Evolutionary conservation across 768 basidiomycete species (phyloP).

Genomic region (Rhizopogon vesiculosus): DNA sequence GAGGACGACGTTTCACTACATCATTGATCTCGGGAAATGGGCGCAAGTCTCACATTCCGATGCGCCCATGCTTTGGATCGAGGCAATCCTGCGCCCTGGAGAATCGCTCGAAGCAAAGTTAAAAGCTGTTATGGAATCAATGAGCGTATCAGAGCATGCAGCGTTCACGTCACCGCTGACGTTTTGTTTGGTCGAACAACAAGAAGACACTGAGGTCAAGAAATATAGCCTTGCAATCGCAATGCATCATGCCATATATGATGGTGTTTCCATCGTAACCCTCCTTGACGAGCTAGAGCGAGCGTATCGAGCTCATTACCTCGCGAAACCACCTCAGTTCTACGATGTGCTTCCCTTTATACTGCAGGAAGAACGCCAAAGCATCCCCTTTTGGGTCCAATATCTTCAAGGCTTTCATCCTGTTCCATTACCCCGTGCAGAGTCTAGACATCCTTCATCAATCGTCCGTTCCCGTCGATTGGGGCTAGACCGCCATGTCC

Average conservation of each 20-base stretch:
- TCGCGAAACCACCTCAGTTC: constrained; percentile 25
- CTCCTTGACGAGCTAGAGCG: constrained; percentile 29
- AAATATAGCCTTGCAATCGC: constrained; percentile 28
- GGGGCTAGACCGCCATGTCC: constrained; percentile 9
- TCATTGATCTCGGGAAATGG: constrained; percentile 28
- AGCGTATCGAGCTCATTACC: constrained; percentile 22
- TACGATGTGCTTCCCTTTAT: constrained; percentile 33
- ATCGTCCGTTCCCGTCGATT: constrained; percentile 8
- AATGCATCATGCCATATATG: constrained; percentile 46
- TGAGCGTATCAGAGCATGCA: constrained; percentile 15
- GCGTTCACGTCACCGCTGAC: constrained; percentile 23
- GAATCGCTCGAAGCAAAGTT: constrained; percentile 8
- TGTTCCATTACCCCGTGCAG: constrained; percentile 9
- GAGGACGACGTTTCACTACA: constrained; percentile 45
- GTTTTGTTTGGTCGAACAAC: background rate
- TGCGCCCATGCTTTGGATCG: constrained; percentile 18
- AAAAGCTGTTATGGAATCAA: constrained; percentile 6
- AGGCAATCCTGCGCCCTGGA: constrained; percentile 7
- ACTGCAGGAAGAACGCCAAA: constrained; percentile 31
- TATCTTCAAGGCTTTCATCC: constrained; percentile 21
- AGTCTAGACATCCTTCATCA: constrained; percentile 11
- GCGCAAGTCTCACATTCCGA: constrained; percentile 23
- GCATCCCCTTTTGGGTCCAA: constrained; percentile 34
- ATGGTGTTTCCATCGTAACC: constrained; percentile 36
- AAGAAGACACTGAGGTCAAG: constrained; percentile 5